Evolutionary conservation across 1,139 yeast species (phyloP), one percentile per base, ranked within the genome.

Genomic region (Chernovozyma sophiae-reginae): DNA sequence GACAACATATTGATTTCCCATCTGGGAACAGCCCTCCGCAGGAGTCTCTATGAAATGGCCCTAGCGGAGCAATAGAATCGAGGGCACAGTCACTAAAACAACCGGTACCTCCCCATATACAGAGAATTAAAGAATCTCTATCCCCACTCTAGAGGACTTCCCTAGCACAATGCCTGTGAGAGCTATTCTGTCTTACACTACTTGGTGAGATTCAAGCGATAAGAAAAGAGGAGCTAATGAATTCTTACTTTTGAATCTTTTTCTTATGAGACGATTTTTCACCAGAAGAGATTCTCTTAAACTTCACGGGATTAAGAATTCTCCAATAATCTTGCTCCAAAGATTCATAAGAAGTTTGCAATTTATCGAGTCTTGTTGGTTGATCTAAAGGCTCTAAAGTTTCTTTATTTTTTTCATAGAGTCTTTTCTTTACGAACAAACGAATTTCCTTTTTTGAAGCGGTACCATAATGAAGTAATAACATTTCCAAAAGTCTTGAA

Each of bases 381-480:
- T 65, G 68, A 37, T 82, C 90, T 58, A 87, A 64, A 7, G 79
- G 83, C 25, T 62, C 65, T 43, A 92, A 65, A 0, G 87, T 92
- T 42, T 89, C 97, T 48, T 69, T 76, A 58, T 92, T 92, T 53
- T 87, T 84, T 38, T 77, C 73, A 53, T 72, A 90, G 24, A 92
- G 60, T 44, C 96, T 69, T 46, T 68, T 73, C 58, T 89, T 90
- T 43, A 90, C 81, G 44, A 74, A 73, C 32, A 81, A 53, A 37
- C 95, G 66, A 15, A 79, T 66, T 16, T 66, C 64, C 40, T 61
- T 63, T 38, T 57, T 56, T 35, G 62, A 54, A 11, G 57, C 55
- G 3, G 49, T 40, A 22, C 60, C 56, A 16, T 56, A 52, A 31
- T 56, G 48, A 17, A 85, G 62, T 28, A 84, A 61, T 1, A 77